These are phyloP conservation scores for Penicillium sp. DNA, from an alignment of 2,329 filamentous ascomycete species.

Conservation along the genomic window DNA sequence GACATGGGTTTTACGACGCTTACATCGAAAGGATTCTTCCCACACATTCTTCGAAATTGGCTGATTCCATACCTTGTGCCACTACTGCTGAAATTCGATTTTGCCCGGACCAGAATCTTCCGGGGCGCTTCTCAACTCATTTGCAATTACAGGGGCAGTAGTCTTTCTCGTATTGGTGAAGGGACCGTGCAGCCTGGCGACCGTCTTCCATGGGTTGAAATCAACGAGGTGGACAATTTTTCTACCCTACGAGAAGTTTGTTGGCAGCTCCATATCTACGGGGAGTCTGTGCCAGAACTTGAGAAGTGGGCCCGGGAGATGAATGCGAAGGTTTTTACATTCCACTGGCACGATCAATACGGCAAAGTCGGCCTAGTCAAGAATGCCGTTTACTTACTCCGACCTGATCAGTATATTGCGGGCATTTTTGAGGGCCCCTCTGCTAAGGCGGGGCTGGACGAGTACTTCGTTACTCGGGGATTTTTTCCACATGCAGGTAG, in stretches of 20 bases:
- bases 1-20: conserved; percentile 46
- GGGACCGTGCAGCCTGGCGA: conserved; percentile 48
- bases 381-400: conserved; percentile 31
- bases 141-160: conserved; percentile 46
- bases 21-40: conserved; percentile 41
- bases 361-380: conserved; percentile 22
- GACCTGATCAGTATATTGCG: conserved; percentile 36
- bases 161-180: conserved; percentile 32
- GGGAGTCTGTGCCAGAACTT: conserved; percentile 15
- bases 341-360: conserved; percentile 29
- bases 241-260: conserved; percentile 24
- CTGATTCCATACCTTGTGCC: conserved; percentile 41
- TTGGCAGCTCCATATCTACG: conserved; percentile 39
- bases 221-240: conserved; percentile 28
- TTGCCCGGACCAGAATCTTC: conserved; percentile 29
- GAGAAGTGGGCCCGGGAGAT: conserved; percentile 27
- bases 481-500: neutral
- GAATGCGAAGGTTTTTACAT: conserved; percentile 20
- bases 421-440: conserved; percentile 20
- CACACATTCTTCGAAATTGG: conserved; percentile 43
- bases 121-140: conserved; percentile 45
- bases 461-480: conserved; percentile 22
- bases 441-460: conserved; percentile 21
- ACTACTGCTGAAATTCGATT: conserved; percentile 22
- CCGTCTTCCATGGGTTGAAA: conserved; percentile 42